Evolutionary conservation across 805 yeast species (phyloP).

Genomic region (Spathaspora arborariae): DNA sequence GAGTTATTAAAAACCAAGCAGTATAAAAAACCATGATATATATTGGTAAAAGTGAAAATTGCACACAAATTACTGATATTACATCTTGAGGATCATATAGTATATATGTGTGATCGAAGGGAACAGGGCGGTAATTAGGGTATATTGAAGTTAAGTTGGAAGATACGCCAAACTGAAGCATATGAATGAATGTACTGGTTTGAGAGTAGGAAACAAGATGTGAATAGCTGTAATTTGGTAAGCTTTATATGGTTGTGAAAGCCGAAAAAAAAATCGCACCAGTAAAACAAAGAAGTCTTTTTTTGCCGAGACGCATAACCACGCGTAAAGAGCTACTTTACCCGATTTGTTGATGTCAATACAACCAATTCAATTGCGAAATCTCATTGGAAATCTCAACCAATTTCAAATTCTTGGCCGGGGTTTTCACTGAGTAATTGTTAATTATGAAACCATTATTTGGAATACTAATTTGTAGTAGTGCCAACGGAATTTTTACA

Average conservation of each 20-base stretch:
- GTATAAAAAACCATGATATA: slow-evolving; percentile 72
- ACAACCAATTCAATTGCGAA: neutral
- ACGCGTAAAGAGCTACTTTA: neutral
- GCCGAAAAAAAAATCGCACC: neutral
- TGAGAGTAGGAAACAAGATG: too few relatives aligned
- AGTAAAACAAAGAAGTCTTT: neutral
- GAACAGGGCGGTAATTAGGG: slow-evolving; percentile 34
- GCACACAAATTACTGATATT: slow-evolving; percentile 59
- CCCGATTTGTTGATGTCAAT: neutral
- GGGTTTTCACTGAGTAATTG: too few relatives aligned
- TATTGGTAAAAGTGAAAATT: slow-evolving; percentile 78
- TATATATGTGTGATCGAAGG: slow-evolving; percentile 85
- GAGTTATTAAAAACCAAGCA: slow-evolving; percentile 75
- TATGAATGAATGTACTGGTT: neutral
- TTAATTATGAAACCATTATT: too few relatives aligned
- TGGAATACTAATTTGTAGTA: too few relatives aligned
- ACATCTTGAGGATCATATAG: slow-evolving; percentile 67
- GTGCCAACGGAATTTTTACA: too few relatives aligned
- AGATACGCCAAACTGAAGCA: slow-evolving; percentile 1
- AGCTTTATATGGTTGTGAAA: neutral
- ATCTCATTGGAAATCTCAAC: neutral
- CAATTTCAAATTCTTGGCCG: too few relatives aligned
- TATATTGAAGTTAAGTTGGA: neutral
- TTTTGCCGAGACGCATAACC: neutral
- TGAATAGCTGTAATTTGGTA: too few relatives aligned